Base-by-base conservation (phyloP, 2,329 filamentous ascomycete species). In the Didymella glomerata region DNA sequence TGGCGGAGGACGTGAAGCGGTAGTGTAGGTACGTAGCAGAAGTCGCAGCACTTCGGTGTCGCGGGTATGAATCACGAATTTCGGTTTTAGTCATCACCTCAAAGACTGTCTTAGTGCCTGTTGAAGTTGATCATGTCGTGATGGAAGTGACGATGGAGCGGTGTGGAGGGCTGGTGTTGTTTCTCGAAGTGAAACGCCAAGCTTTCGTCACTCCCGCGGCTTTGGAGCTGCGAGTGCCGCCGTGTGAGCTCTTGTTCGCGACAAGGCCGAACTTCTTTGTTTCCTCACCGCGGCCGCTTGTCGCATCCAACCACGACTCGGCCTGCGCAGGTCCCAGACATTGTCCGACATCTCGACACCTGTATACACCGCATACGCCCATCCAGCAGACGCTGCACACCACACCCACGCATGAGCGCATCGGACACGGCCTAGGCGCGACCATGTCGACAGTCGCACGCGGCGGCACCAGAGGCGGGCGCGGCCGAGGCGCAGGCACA, bases 371-470 rank as follows among this genome's bases (percentile, higher is more conserved):
- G 32, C 22, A 49, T 10, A 30, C 30, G 54, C 40, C 34, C 22
- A 24, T 22, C 6, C 34, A 27, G 16, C 45, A 24, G 38, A 41
- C 38, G 20, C 20, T 41, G 38, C 32, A 11, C 50, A 30, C 25
- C 27, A 49, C 47, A 3, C 42, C 46, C 49, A 57, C 63, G 57
- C 60, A 64, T 65, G 58, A 46, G 51, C 52, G 52, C 54, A 36
- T 48, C 54, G 57, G 41, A 41, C 25, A 52, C 34, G 53, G 16
- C 54, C 46, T 56, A 62, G 60, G 41, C 67, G 68, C 68, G 64
- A 71, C 63, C 25, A 75, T 74, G 72, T 68, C 70, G 62, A 60
- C 65, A 56, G 64, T 59, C 32, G 68, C 65, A 54, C 70, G 71
- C 46, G 68, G 66, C 57, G 62, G 62, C 28, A 58, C 57, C 22